Conservation (phyloP, 1,284 basidiomycete species). For the Schizophyllum commune region DNA sequence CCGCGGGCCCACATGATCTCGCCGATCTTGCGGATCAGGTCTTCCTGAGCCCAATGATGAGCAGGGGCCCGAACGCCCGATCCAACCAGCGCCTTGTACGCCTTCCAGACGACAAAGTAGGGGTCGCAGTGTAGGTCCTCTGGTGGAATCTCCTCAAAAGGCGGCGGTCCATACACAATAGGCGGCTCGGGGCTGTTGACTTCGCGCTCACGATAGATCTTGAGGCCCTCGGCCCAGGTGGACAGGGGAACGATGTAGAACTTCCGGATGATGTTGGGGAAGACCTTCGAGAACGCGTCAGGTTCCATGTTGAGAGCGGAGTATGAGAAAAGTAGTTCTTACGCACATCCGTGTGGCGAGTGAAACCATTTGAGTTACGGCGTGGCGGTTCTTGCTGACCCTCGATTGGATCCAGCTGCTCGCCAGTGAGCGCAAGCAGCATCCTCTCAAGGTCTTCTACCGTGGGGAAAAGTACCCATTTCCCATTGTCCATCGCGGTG, state of each 20-base stretch:
- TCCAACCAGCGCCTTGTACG: not conserved
- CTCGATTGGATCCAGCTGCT: not conserved
- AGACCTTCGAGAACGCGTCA: not conserved
- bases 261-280: not conserved
- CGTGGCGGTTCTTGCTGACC: not conserved
- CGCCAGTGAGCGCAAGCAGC: not conserved
- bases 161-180: too few relatives aligned
- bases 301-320: not conserved
- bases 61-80: not conserved
- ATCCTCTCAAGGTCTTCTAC: not conserved
- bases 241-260: not conserved
- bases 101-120: not conserved
- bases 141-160: too few relatives aligned
- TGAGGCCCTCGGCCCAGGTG: not conserved
- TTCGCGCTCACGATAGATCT: not conserved
- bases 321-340: not conserved
- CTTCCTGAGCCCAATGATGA: not conserved
- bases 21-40: not conserved
- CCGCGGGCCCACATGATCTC: not conserved
- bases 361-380: not conserved
- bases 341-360: not conserved
- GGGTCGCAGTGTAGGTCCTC: not conserved
- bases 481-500: not conserved
- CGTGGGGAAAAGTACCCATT: not conserved
- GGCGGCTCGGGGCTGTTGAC: not conserved